Conservation (phyloP, 225 moss, liverwort and hornwort species). For the Sphagnum tenellum region DNA sequence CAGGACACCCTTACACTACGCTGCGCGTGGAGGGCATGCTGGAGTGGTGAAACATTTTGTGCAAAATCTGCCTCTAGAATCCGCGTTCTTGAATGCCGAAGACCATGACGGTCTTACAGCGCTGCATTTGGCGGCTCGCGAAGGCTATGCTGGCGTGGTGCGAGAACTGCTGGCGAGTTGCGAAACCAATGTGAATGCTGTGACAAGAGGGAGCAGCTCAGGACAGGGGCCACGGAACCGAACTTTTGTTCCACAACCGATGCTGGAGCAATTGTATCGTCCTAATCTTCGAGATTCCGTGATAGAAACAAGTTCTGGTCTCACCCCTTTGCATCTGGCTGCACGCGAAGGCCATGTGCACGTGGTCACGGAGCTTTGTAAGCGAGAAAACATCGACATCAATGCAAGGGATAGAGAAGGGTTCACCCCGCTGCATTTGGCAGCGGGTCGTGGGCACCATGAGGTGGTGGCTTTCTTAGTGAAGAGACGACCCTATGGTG, state of each 20-base stretch:
- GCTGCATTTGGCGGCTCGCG: slow-evolving; percentile 35
- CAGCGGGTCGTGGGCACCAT: slow-evolving; percentile 15
- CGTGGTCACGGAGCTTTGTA: slow-evolving; percentile 1
- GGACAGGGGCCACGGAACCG: background rate
- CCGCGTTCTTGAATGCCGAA: slow-evolving; percentile 17
- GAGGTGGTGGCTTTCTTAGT: slow-evolving; percentile 24
- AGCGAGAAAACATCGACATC: slow-evolving; percentile 13
- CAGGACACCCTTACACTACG: slow-evolving; percentile 43
- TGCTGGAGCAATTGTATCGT: slow-evolving; percentile 11
- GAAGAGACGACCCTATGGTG: slow-evolving; percentile 7
- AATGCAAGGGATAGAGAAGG: slow-evolving; percentile 27
- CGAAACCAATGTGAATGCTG: slow-evolving; percentile 19
- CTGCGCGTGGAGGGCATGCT: slow-evolving; percentile 28
- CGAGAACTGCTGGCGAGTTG: slow-evolving; percentile 11
- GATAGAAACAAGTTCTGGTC: too few species aligned
- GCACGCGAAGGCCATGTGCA: too few species aligned
- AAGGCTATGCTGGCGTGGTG: slow-evolving; percentile 30
- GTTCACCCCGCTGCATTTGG: slow-evolving; percentile 36
- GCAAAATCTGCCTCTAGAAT: slow-evolving; percentile 14
- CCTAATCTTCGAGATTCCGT: slow-evolving; percentile 3
- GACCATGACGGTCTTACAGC: slow-evolving; percentile 20
- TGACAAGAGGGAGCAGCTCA: slow-evolving; percentile 18
- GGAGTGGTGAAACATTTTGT: slow-evolving; percentile 23
- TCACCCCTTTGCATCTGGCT: too few species aligned
- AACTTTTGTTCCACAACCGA: too few species aligned